Evolutionary conservation across 2,329 filamentous ascomycete genomes (phyloP), one percentile per base, ranked within the genome.

Genomic region (Nemania diffusa): DNA sequence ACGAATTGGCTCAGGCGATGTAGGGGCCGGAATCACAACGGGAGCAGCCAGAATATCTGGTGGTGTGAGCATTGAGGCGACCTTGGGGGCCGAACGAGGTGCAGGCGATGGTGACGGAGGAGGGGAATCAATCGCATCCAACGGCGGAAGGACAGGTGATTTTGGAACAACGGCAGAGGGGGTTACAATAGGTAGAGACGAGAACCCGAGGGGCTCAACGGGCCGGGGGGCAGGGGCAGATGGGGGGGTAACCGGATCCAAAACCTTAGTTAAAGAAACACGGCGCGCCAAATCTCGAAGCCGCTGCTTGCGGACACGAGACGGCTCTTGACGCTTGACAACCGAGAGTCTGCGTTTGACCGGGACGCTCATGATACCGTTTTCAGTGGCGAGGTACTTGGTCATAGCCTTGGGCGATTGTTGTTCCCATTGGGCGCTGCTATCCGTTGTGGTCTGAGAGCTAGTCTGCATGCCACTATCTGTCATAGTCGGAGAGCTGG

Each of bases 381-480:
- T 53, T 27, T 20, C 46, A 3, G 13, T 34, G 20, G 22, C 5
- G 5, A 44, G n/a, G 13, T 44, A 29, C 9, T 13, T 15, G 11
- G n/a, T 51, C n/a, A 15, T 15, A 9, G 8, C 6, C n/a, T 46
- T 46, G n/a, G n/a, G 42, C 20, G 42, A 40, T 1, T 32, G 2
- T 5, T 62, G 24, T 37, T 66, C 64, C n/a, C 40, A 58, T 50
- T 66, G 53, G 17, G 53, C 37, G 20, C 37, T 20, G 20, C 37
- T 40, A 40, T 40, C 11, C 11, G 34, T 13, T 15, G 11, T 40
- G 8, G 6, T 3, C 5, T 3, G 34, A 15, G 34, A 40, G 34
- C 5, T 40, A 15, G 34, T 40, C 34, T 40, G 34, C 5, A 40
- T 13, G 11, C 34, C 15, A 40, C 34, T 40, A 40, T 40, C 11